Evolutionary conservation across 371 early-diverging fungal species (phyloP).

Genomic region (Lichtheimia ornata): DNA sequence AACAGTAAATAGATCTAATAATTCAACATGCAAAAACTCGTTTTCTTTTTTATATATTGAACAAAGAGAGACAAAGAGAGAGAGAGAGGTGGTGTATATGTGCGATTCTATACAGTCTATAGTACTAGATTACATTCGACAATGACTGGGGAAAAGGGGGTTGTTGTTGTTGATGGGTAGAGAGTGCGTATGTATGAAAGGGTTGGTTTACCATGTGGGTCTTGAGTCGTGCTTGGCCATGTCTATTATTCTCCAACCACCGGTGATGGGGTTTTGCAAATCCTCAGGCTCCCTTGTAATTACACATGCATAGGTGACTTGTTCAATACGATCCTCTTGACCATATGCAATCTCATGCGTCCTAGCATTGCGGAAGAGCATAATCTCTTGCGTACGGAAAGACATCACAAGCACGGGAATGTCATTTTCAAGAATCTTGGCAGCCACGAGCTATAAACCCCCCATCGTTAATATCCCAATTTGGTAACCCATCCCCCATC

Average conservation of each 20-base stretch:
- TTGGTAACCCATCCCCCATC: not conserved
- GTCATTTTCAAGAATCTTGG: constrained; percentile 91
- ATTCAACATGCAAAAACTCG: not conserved
- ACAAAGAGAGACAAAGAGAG: constrained; percentile 4
- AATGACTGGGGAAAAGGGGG: no score
- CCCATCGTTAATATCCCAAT: not conserved
- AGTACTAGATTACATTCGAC: constrained; percentile 1
- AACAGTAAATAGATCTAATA: no score
- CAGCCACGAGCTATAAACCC: constrained; percentile 58
- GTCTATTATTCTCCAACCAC: constrained; percentile 92
- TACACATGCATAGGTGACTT: constrained; percentile 83
- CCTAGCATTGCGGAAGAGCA: constrained; percentile 87
- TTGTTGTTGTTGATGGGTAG: no score
- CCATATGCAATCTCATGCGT: constrained; percentile 87
- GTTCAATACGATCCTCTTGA: constrained; percentile 88
- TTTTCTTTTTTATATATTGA: not conserved
- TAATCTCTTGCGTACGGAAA: constrained; percentile 93
- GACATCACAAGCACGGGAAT: constrained; percentile 87
- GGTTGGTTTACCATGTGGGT: constrained; percentile 58
- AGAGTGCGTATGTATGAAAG: no score
- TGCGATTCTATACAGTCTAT: constrained; percentile 14
- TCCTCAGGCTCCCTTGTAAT: constrained; percentile 88
- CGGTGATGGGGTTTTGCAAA: constrained; percentile 83
- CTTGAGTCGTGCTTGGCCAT: constrained; percentile 81
- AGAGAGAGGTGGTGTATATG: constrained; percentile 1